Evolutionary conservation across 2,329 filamentous ascomycete species (phyloP), one percentile per base, ranked within the genome.

Genomic region (Kalaharituber pfeilii): DNA sequence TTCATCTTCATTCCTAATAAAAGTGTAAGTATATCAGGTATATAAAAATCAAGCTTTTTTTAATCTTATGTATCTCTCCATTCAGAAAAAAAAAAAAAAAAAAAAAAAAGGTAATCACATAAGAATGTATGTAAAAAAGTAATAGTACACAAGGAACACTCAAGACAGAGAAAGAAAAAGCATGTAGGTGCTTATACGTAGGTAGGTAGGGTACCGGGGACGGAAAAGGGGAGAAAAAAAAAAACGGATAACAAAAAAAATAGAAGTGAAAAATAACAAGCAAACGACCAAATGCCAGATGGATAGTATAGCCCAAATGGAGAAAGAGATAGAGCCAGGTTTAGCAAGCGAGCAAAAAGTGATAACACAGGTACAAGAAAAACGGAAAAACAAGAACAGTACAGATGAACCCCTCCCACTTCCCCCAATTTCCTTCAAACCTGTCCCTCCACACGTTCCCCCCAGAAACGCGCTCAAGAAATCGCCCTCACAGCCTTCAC

Each of bases 401-500:
- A n/a, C n/a, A n/a, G n/a, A n/a, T n/a, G n/a, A n/a, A n/a, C n/a
- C n/a, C n/a, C n/a, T n/a, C n/a, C n/a, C n/a, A n/a, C n/a, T n/a
- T n/a, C n/a, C n/a, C n/a, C n/a, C n/a, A n/a, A n/a, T n/a, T n/a
- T n/a, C n/a, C n/a, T n/a, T n/a, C n/a, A n/a, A n/a, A n/a, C n/a
- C n/a, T n/a, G n/a, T n/a, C n/a, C n/a, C n/a, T n/a, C n/a, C n/a
- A n/a, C n/a, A n/a, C n/a, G n/a, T n/a, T n/a, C n/a, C n/a, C n/a
- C n/a, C n/a, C n/a, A n/a, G n/a, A n/a, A n/a, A n/a, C n/a, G n/a
- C n/a, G n/a, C n/a, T n/a, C n/a, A n/a, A n/a, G n/a, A n/a, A n/a
- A n/a, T n/a, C 25, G 79, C 70, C 73, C 82, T 82, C 61, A 79
- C 73, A 55, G 82, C 70, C 55, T 45, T 45, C 11, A 45, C 42